Evolutionary conservation across 441 rosid genomes (phyloP), one percentile per base, ranked within the genome.

Genomic region (Populus hybrid): DNA sequence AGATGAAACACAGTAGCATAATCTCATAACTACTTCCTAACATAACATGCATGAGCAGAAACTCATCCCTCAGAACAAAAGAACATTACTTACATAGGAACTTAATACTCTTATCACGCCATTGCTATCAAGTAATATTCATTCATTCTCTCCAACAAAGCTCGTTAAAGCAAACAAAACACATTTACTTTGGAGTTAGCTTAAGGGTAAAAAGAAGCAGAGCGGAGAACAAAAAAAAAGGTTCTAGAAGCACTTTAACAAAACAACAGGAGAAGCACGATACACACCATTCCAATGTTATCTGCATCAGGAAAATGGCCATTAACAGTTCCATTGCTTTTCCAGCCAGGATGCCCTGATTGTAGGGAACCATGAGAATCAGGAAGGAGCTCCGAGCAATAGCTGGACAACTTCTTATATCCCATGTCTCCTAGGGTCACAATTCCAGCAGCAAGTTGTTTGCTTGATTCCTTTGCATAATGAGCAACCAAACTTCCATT

Each of bases 401-500:
- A 93, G 73, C 82, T 84, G 70, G 94, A 82, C 38, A 93, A 40
- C 82, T 88, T 88, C 89, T 83, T 92, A 86, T 88, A 91, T 73
- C 99, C 96, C 81, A 80, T 86, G 87, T 89, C 97, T 66, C 99
- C 98, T 24, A 93, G 84, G 54, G 82, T 89, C 83, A 81, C 91
- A 70, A 95, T 91, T 80, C 97, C 98, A 78, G 94, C 79, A 74
- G 97, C 98, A 34, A 95, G 88, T 76, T 93, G 98, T 85, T 88
- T 95, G 83, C 99, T 90, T 5, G 99, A 92, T 79, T 92, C 97
- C 84, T 84, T 95, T 70, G 99, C 99, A 83, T 89, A 88, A 40
- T 89, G 93, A 18, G 94, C 91, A 75, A 92, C 92, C 75, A 83
- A 74, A 81, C 88, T 87, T 36, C 93, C 88, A 70, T 87, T 89